Percentiles rank a stretch among this genome's conserved stretches.
These are phyloP conservation scores for Penicillium flavigenum DNA, from an alignment of 495 filamentous ascomycete species.

Conservation along the genomic window DNA sequence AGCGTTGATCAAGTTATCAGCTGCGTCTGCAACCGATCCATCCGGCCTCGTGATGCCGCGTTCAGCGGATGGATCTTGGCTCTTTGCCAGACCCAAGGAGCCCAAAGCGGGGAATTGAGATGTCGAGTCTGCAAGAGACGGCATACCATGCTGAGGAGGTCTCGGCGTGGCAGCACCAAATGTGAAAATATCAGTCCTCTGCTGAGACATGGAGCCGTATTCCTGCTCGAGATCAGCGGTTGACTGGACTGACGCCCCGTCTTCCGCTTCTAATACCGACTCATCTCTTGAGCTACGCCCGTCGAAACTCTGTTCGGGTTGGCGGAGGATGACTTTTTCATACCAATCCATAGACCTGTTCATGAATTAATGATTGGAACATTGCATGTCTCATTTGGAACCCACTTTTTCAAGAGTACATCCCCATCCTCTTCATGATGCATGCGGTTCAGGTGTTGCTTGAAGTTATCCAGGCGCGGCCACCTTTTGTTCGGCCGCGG, in stretches of 20 bases:
- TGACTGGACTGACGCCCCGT: slow-evolving; percentile 16
- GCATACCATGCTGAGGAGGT: slow-evolving; percentile 1
- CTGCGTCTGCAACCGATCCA: slow-evolving; percentile 32
- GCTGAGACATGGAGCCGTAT: neutral
- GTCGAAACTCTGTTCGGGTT: slow-evolving; percentile 7
- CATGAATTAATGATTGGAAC: slow-evolving; percentile 9
- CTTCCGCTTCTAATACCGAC: slow-evolving; percentile 9
- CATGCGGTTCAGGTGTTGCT: slow-evolving; percentile 77
- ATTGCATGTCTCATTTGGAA: neutral
- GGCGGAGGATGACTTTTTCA: slow-evolving; percentile 22
- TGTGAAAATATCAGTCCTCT: slow-evolving; percentile 8
- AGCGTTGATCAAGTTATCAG: slow-evolving; percentile 37
- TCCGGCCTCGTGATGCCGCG: slow-evolving; percentile 22
- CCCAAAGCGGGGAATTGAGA: slow-evolving; percentile 10
- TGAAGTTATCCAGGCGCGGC: slow-evolving; percentile 91
- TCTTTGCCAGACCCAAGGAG: slow-evolving; percentile 3
- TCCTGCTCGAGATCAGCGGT: slow-evolving; percentile 17
- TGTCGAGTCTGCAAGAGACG: neutral
- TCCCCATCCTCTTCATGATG: slow-evolving; percentile 60
- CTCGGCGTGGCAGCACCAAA: slow-evolving; percentile 11
- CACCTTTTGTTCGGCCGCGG: slow-evolving; percentile 71
- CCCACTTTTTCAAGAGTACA: slow-evolving; percentile 55
- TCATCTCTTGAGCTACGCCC: slow-evolving; percentile 16
- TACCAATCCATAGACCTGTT: slow-evolving; percentile 45
- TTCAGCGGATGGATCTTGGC: neutral